Base-by-base conservation (phyloP, 257 asterid genomes). In the Scutellaria baicalensis region DNA sequence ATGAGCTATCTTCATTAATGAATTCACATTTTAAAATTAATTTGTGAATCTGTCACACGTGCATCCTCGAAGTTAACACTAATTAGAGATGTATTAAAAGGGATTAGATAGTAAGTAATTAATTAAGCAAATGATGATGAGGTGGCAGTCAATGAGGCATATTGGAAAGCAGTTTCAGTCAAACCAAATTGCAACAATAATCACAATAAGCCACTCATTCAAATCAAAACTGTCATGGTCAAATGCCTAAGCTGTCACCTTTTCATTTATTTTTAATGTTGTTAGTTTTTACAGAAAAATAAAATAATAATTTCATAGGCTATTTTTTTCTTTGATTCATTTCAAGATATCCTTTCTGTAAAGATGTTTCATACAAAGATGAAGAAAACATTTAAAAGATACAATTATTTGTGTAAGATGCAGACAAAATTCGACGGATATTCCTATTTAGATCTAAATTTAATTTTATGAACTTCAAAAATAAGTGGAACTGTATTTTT, bases 201-300 rank as follows among this genome's bases (percentile, higher is more conserved):
- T 42, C 36, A 40, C 35, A 17, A 27, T 42, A 68, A 56, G 40
- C 36, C 66, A 47, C 66, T 47, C 76, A 66, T 70, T 75, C 86
- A 78, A 82, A 73, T 70, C 44, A 9, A 54, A 69, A 67, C 76
- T 71, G 79, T 79, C 81, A 35, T 58, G 68, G 76, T 76, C 83
- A 76, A 74, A 52, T 55, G 63, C 79, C 40, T 50, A 12, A 27
- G 71, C 64, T 76, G 68, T 31, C 77, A 48, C 68, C 71, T 56
- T 52, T 56, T 27, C 6, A n/a, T n/a, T 54, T 2, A 12, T 42
- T 45, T 47, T 4, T 16, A 3, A 27, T 31, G 27, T 9, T 23
- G 9, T 23, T 9, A 12, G 12, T 44, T 42, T 3, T 55, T 18
- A 6, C 18, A 6, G 21, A 6, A 16, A 27, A 27, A 27, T 2